phyloP scores from a whole-genome alignment of 805 yeast species.

The Ogataea kodamae region DNA sequence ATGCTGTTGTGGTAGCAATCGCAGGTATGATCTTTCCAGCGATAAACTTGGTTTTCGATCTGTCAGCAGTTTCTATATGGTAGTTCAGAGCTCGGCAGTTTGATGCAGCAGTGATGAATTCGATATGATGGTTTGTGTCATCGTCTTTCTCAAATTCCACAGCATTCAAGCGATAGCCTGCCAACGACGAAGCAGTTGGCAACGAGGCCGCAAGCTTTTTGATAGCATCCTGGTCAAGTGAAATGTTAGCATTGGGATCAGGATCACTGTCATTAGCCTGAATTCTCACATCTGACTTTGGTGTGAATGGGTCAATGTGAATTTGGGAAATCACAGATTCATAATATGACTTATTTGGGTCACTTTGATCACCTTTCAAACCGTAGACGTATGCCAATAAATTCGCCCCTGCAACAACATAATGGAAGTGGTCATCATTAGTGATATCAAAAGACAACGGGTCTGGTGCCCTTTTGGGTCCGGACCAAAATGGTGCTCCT shows the following conservation, averaged over 20 bases:
- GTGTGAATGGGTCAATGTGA: constrained; percentile 62
- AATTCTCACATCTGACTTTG: constrained; percentile 72
- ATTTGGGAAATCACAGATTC: constrained; percentile 48
- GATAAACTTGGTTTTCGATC: constrained; percentile 87
- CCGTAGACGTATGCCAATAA: constrained; percentile 90
- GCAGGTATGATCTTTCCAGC: constrained; percentile 99
- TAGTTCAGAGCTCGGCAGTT: constrained; percentile 94
- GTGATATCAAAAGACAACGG: constrained; percentile 76
- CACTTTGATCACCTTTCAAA: constrained; percentile 66
- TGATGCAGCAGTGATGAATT: constrained; percentile 92
- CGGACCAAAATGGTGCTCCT: constrained; percentile 97
- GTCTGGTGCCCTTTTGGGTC: constrained; percentile 93
- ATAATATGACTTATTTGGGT: constrained; percentile 47
- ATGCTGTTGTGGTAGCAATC: constrained; percentile 97
- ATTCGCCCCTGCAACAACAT: constrained; percentile 85
- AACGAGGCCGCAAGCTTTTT: constrained; percentile 67
- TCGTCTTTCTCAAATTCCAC: constrained; percentile 98
- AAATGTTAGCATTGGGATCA: constrained; percentile 64
- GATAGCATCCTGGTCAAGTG: constrained; percentile 59
- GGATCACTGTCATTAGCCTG: constrained; percentile 87
- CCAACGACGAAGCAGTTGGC: constrained; percentile 85
- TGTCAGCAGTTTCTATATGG: constrained; percentile 83
- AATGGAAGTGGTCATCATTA: constrained; percentile 75
- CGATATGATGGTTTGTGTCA: constrained; percentile 94
- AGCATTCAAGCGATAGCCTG: constrained; percentile 83